These are phyloP conservation scores for Avicennia marina DNA, from an alignment of 257 asterid genomes.

Conservation along the genomic window DNA sequence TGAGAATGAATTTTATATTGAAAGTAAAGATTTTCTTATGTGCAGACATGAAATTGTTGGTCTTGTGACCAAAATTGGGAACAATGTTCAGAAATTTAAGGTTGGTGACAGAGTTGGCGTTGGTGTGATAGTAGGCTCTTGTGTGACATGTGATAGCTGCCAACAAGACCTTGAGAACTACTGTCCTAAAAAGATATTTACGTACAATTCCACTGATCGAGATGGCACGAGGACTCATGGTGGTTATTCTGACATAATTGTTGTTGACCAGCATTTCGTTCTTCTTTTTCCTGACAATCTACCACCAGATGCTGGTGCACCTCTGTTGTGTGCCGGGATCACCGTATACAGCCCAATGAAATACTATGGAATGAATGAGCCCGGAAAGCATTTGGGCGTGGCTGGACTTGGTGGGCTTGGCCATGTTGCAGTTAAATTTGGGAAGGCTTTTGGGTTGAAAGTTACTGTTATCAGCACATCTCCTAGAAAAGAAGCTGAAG, in stretches of 20 bases:
- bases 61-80: slow-evolving; percentile 42
- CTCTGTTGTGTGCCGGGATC: slow-evolving; percentile 67
- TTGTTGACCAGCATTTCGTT: slow-evolving; percentile 52
- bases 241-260: slow-evolving; percentile 53
- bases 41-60: slow-evolving; percentile 73
- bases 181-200: slow-evolving; percentile 38
- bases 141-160: slow-evolving; percentile 48
- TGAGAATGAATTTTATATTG: not conserved
- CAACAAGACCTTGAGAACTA: slow-evolving; percentile 51
- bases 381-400: slow-evolving; percentile 61
- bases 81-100: slow-evolving; percentile 40
- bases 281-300: slow-evolving; percentile 48
- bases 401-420: slow-evolving; percentile 76
- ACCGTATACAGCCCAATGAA: slow-evolving; percentile 67
- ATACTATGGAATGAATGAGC: slow-evolving; percentile 49
- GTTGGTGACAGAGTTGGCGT: slow-evolving; percentile 64
- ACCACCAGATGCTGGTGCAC: slow-evolving; percentile 52
- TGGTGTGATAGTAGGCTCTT: slow-evolving; percentile 58
- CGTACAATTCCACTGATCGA: slow-evolving; percentile 34
- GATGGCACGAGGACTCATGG: slow-evolving; percentile 65
- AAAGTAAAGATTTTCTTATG: not conserved
- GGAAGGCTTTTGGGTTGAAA: slow-evolving; percentile 63
- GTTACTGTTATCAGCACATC: slow-evolving; percentile 66
- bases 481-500: slow-evolving; percentile 42
- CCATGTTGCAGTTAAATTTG: slow-evolving; percentile 66